Evolutionary conservation across 305 asterid species (phyloP), one percentile per base, ranked within the genome.

Genomic region (Plantago lanceolata): DNA sequence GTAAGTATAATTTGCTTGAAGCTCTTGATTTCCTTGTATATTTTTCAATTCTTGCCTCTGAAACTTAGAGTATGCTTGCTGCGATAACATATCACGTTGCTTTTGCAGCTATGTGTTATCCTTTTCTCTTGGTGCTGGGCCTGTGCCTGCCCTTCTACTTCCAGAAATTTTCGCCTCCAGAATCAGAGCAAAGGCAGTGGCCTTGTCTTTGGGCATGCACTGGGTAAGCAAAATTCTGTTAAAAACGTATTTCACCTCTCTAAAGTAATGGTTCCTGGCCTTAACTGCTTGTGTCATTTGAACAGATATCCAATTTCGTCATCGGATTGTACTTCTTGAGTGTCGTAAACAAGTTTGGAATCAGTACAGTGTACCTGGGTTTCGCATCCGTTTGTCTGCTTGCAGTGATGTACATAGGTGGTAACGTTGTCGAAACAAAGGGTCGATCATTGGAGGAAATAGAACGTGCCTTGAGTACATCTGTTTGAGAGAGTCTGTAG

Each of bases 61-160:
- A 28, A 57, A 28, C 14, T 57, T 21, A 33, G 28, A 26, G 18
- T 45, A 14, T 63, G 33, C 44, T 35, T 13, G 43, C 58, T 26
- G 57, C 51, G 24, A 33, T 33, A 37, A 35, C 48, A 55, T 31
- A 49, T 66, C 33, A 12, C 50, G 12, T 61, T 68, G 65, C 66
- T 44, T 47, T 13, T 63, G 67, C 94, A 89, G 98, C 54, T 91
- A 91, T 11, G 96, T 91, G 15, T 63, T 88, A 51, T 89, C 96
- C 63, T 91, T 91, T 75, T 86, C 98, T 17, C 98, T 91, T 75
- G 98, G 98, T 50, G 98, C 98, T 69, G 98, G 98, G 64, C 98
- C 96, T 19, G 98, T 92, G 43, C 98, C 98, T 78, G 96, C 98
- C 69, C 98, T 92, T 70, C 84, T 92, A 64, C 98, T 92, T 64